These are phyloP conservation scores for Hygrophila difformis DNA, from an alignment of 257 asterid species.

Conservation along the genomic window DNA sequence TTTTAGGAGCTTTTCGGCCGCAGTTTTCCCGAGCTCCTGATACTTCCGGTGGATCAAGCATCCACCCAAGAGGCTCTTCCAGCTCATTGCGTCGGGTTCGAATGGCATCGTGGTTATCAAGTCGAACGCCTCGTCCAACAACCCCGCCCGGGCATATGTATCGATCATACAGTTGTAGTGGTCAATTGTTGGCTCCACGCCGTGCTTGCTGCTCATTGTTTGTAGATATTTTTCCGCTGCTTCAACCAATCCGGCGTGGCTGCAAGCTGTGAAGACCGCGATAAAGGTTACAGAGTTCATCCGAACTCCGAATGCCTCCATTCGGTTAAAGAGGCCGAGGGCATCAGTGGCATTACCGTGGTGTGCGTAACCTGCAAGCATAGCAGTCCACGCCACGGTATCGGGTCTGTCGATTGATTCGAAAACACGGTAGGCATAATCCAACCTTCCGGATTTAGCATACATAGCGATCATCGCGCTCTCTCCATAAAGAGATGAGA, in stretches of 20 bases:
- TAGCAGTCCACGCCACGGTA: slow-evolving; percentile 49
- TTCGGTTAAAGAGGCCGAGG: slow-evolving; percentile 26
- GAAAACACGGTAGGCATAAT: slow-evolving; percentile 31
- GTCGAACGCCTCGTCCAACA: slow-evolving; percentile 27
- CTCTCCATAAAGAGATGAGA: slow-evolving; percentile 42
- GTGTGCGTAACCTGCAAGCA: slow-evolving; percentile 39
- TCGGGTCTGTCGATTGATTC: slow-evolving; percentile 31
- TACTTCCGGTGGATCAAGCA: slow-evolving; percentile 39
- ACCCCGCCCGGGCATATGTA: slow-evolving; percentile 40
- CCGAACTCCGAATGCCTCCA: slow-evolving; percentile 30
- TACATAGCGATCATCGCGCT: slow-evolving; percentile 51
- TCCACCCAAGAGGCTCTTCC: slow-evolving; percentile 51
- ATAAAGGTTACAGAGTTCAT: slow-evolving; percentile 34
- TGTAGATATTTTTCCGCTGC: slow-evolving; percentile 30
- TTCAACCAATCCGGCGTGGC: slow-evolving; percentile 45
- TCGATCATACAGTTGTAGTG: slow-evolving; percentile 51
- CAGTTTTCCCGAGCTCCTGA: slow-evolving; percentile 44
- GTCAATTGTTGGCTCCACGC: slow-evolving; percentile 29
- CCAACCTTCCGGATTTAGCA: slow-evolving; percentile 43
- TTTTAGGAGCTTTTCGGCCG: slow-evolving; percentile 40
- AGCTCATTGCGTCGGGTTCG: slow-evolving; percentile 45
- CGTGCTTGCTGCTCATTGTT: slow-evolving; percentile 31
- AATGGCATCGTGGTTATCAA: slow-evolving; percentile 37
- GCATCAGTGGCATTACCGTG: slow-evolving; percentile 45
- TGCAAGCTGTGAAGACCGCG: slow-evolving; percentile 46